Percentiles rank a stretch among this genome's conserved stretches.
These are phyloP conservation scores for Colletotrichum plurivorum DNA, from an alignment of 2,329 filamentous ascomycete genomes.

Conservation along the genomic window DNA sequence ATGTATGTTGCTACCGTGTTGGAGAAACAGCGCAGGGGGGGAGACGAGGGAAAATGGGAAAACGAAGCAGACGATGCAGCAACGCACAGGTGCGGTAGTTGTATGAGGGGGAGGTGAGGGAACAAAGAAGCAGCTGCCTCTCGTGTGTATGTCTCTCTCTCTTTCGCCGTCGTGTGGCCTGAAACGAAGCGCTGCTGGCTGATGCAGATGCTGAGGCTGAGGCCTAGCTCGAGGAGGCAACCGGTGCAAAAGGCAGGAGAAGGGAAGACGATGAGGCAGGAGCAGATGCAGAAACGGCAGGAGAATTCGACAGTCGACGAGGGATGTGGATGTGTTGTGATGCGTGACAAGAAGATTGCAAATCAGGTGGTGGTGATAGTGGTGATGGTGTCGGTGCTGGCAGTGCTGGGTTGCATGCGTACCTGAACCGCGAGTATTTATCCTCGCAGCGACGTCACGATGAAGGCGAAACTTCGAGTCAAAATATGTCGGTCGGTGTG, in stretches of 20 bases:
- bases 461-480: slow-evolving; percentile 9
- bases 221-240: background rate
- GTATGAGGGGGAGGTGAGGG: background rate
- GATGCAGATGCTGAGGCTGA: no score
- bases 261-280: background rate
- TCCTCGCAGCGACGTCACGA: slow-evolving; percentile 12
- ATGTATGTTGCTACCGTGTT: slow-evolving; percentile 8
- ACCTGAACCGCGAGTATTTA: slow-evolving; percentile 27
- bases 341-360: slow-evolving; percentile 1
- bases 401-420: slow-evolving; percentile 13
- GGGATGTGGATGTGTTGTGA: slow-evolving; percentile 6
- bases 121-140: slow-evolving; percentile 20
- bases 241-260: background rate
- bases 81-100: slow-evolving; percentile 3
- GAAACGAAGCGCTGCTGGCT: background rate
- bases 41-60: background rate
- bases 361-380: background rate
- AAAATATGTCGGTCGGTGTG: background rate
- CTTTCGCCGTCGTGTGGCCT: background rate
- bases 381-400: no score
- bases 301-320: slow-evolving; percentile 3
- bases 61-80: background rate
- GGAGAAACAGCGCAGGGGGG: background rate
- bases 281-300: background rate
- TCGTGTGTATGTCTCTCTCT: background rate